phyloP scores from a whole-genome alignment of 306 rosid genomes.

The Cicer arietinum region DNA sequence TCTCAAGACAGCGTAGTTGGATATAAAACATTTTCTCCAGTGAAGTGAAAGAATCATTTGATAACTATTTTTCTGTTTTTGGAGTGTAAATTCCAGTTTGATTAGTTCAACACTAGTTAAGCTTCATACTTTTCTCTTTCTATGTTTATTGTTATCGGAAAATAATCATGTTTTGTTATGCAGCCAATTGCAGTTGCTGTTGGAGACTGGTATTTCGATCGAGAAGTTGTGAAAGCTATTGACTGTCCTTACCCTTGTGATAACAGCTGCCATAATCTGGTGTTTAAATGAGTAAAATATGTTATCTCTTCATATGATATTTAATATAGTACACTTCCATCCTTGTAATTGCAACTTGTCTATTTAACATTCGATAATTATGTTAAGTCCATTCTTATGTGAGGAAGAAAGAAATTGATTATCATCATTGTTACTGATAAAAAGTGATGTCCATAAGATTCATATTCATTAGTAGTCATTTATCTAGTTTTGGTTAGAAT shows the following conservation, averaged over 20 bases:
- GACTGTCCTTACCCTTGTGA: conserved; percentile 97
- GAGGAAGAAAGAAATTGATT: conserved; percentile 25
- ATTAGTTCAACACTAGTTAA: background rate
- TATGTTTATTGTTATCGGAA: conserved; percentile 17
- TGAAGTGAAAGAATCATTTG: too few relatives aligned
- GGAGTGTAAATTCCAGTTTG: too few relatives aligned
- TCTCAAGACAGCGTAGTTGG: background rate
- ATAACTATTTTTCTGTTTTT: too few relatives aligned
- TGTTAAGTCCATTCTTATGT: conserved; percentile 11
- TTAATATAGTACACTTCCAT: background rate
- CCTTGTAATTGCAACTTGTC: conserved; percentile 35
- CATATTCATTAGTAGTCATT: conserved; percentile 34
- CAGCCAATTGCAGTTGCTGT: conserved; percentile 87
- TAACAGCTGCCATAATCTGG: conserved; percentile 82
- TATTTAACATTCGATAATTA: conserved; percentile 49
- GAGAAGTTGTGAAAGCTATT: conserved; percentile 65
- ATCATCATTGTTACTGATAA: conserved; percentile 36
- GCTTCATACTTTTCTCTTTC: background rate
- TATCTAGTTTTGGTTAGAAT: conserved; percentile 17
- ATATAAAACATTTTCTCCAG: too few relatives aligned
- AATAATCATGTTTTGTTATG: conserved; percentile 17
- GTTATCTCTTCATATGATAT: conserved; percentile 24
- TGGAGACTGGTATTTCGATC: conserved; percentile 92
- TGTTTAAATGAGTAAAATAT: conserved; percentile 66
- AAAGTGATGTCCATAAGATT: conserved; percentile 16